Evolutionary conservation across 208 protist genomes (phyloP).

Genomic region (Acanthamoeba culbertsoni): DNA sequence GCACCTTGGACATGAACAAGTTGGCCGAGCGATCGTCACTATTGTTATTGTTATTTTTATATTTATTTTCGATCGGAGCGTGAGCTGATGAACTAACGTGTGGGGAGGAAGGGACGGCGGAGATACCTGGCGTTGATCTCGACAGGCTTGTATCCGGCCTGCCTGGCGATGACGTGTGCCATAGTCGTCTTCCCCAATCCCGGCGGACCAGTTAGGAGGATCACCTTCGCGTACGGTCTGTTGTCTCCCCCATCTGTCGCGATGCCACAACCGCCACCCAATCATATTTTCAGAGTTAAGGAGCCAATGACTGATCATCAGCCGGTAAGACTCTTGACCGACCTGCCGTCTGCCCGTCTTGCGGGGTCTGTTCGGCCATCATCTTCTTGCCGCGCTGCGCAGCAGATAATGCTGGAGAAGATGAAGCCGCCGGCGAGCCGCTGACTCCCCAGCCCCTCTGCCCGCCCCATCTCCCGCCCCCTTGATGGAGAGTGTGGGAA

Average conservation of each 20-base stretch:
- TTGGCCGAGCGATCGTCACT: slow-evolving; percentile 12
- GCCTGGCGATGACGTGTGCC: slow-evolving; percentile 90
- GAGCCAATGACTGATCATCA: too few relatives aligned
- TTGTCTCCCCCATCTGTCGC: slow-evolving; percentile 8
- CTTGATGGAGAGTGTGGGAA: too few relatives aligned
- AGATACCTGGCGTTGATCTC: slow-evolving; percentile 92
- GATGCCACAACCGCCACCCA: too few relatives aligned
- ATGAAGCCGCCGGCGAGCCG: neutral
- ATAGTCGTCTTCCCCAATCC: slow-evolving; percentile 96
- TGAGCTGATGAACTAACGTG: neutral
- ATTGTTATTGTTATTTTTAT: neutral
- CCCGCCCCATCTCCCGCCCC: neutral
- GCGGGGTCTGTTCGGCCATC: too few relatives aligned
- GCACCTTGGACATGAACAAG: slow-evolving; percentile 25
- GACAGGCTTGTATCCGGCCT: slow-evolving; percentile 92
- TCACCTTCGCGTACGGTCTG: slow-evolving; percentile 36
- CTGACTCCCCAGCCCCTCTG: neutral
- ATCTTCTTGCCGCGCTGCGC: too few relatives aligned
- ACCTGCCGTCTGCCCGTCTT: too few relatives aligned
- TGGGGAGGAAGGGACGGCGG: neutral
- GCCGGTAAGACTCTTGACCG: too few relatives aligned
- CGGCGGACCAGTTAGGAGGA: slow-evolving; percentile 91
- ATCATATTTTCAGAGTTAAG: too few relatives aligned
- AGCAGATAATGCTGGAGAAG: neutral
- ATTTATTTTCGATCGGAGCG: neutral